Evolutionary conservation across 805 yeast genomes (phyloP).

Genomic region (Osmozyma mogii): DNA sequence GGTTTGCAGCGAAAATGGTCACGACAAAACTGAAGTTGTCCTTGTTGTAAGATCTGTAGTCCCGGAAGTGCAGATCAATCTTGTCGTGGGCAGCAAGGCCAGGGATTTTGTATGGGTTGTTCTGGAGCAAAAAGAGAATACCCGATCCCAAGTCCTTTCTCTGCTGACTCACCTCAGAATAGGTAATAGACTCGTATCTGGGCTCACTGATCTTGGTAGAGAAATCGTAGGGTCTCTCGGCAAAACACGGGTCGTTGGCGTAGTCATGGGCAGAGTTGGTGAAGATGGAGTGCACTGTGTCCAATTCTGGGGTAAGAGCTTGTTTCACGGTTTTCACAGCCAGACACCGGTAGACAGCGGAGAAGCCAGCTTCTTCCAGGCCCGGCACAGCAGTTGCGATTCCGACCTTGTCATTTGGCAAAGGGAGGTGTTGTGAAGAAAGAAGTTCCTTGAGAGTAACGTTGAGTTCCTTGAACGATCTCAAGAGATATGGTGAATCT

Average conservation of each 20-base stretch:
- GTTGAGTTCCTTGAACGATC: constrained; percentile 5
- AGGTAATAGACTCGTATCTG: constrained; percentile 22
- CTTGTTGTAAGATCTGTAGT: constrained; percentile 7
- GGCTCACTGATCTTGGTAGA: constrained; percentile 23
- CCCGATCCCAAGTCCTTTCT: constrained; percentile 34
- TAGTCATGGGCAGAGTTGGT: constrained; percentile 29
- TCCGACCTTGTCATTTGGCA: constrained; percentile 4
- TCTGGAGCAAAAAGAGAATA: constrained; percentile 19
- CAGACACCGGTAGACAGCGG: constrained; percentile 43
- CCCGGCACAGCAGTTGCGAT: constrained; percentile 27
- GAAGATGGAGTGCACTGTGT: constrained; percentile 40
- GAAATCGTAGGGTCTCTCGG: constrained; percentile 27
- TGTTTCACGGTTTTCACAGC: constrained; percentile 24
- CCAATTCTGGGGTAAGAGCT: constrained; percentile 35
- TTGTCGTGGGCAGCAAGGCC: constrained; percentile 15
- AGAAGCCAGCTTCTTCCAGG: constrained; percentile 36
- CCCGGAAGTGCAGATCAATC: constrained; percentile 12
- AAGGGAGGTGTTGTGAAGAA: constrained; percentile 11
- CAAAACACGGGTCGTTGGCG: constrained; percentile 37
- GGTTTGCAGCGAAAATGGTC: constrained; percentile 26
- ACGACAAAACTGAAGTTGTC: constrained; percentile 24
- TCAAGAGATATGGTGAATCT: constrained; percentile 13
- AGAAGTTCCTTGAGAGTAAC: constrained; percentile 8
- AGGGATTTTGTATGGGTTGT: constrained; percentile 14
- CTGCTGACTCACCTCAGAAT: constrained; percentile 21